phyloP scores from a whole-genome alignment of 75 land plant species.

The Selaginella moellendorffii region DNA sequence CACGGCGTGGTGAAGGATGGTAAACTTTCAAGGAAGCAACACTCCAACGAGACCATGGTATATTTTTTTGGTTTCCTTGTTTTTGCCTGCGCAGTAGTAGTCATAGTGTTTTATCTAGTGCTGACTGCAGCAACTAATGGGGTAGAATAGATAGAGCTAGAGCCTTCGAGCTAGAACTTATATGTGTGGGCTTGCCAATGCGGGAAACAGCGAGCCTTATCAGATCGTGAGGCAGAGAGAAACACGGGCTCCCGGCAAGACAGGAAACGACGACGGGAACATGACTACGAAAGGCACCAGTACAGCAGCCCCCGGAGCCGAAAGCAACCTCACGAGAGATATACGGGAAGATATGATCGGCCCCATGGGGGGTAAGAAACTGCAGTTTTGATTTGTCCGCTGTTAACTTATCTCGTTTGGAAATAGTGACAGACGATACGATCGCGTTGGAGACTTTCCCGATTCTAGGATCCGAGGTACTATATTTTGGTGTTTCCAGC shows the following conservation, averaged over 20 bases:
- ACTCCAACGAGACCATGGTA: not conserved
- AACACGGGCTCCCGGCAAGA: not conserved
- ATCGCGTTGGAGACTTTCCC: not conserved
- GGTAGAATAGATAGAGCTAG: not conserved
- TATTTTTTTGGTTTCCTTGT: not conserved
- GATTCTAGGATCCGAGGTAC: not conserved
- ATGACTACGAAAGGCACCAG: not conserved
- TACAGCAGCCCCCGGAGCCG: not conserved
- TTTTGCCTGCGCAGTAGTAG: not conserved
- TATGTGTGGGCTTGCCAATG: not conserved
- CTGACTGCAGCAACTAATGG: not conserved
- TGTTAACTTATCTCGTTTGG: too few species aligned
- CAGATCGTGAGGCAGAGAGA: too few species aligned
- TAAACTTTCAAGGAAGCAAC: not conserved
- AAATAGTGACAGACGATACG: not conserved
- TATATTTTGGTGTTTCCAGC: not conserved
- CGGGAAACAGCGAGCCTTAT: too few species aligned
- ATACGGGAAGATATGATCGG: not conserved
- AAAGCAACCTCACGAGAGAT: not conserved
- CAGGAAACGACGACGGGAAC: not conserved
- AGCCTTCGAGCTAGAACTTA: not conserved
- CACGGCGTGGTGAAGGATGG: not conserved
- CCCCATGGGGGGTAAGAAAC: too few species aligned
- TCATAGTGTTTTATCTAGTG: not conserved
- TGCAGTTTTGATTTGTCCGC: too few species aligned